Evolutionary conservation across 768 basidiomycete species (phyloP).

Genomic region (Suillus placidus): DNA sequence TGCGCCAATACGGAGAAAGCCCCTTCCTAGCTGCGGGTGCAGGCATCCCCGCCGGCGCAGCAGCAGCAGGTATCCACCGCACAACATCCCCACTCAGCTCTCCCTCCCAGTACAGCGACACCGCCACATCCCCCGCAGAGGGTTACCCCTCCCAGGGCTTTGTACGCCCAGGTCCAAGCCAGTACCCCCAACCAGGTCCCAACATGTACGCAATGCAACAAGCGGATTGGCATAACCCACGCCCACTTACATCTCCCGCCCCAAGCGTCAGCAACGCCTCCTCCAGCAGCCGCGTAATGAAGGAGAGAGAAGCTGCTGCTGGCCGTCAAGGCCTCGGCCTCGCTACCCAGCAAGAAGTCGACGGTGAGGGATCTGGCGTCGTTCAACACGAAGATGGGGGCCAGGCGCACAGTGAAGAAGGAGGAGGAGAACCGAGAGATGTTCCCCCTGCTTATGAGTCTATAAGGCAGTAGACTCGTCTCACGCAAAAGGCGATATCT

Average conservation of each 20-base stretch:
- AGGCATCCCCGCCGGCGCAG: neutral
- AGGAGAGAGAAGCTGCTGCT: neutral
- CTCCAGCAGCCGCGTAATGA: neutral
- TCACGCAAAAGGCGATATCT: neutral
- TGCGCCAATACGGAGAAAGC: constrained; percentile 27
- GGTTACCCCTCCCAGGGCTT: constrained; percentile 12
- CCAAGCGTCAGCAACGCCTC: neutral
- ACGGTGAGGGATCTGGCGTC: neutral
- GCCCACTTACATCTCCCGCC: constrained; percentile 23
- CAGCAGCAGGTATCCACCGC: neutral
- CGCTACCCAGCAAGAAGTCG: neutral
- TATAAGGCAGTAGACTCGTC: neutral
- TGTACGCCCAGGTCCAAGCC: neutral
- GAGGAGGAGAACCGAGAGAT: neutral
- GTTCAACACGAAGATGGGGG: neutral
- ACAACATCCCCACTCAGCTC: constrained; percentile 10
- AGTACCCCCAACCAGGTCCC: neutral
- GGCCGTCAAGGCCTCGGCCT: neutral
- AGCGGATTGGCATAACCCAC: constrained; percentile 24
- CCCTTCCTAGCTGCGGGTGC: constrained; percentile 11
- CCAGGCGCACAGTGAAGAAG: neutral
- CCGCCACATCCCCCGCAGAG: constrained; percentile 10
- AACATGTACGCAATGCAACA: constrained; percentile 20
- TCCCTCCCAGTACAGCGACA: constrained; percentile 12
- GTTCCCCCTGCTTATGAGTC: neutral